Base-by-base conservation (phyloP, 106 monocot species). In the Platanthera zijinensis region DNA sequence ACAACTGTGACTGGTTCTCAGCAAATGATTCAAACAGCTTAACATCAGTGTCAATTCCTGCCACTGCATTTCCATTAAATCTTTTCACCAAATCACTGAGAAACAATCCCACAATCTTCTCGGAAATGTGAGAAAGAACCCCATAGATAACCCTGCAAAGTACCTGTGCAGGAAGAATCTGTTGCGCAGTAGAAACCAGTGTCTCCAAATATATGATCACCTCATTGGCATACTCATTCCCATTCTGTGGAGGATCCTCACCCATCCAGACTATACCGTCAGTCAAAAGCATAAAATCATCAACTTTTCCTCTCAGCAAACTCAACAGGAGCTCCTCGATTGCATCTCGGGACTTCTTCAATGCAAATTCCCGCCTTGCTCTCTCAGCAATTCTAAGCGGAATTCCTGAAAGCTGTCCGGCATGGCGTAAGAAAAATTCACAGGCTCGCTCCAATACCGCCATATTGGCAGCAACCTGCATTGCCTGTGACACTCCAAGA, bases 381-480 rank as follows among this genome's bases (percentile, higher is more conserved):
- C 84, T 82, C 77, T 90, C 96, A 10, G 81, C 90, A 51, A 87
- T 85, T 69, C 99, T 81, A 1, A 84, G 74, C 0, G 95, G 92
- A 53, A 99, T 93, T 8, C 99, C 99, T 5, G 88, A 99, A 0
- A 92, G 86, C 76, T 86, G 99, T 0, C 90, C 99, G 13, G 99
- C 94, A 71, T 94, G 99, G 17, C 85, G 84, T 75, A 85, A 92
- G 84, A 99, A 99, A 80, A 94, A 99, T 72, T 90, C 88, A 50
- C 99, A 99, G 17, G 99, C 99, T 8, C 99, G 85, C 81, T 99
- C 99, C 48, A 94, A 79, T 6, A 89, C 99, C 0, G 84, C 82
- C 99, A 99, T 99, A 68, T 99, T 99, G 19, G 99, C 94, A 6
- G 94, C 84, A 7, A 92, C 99, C 79, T 94, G 99, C 92, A 99